phyloP scores from a whole-genome alignment of 1,284 basidiomycete species.

The Apiotrichum sp. region DNA sequence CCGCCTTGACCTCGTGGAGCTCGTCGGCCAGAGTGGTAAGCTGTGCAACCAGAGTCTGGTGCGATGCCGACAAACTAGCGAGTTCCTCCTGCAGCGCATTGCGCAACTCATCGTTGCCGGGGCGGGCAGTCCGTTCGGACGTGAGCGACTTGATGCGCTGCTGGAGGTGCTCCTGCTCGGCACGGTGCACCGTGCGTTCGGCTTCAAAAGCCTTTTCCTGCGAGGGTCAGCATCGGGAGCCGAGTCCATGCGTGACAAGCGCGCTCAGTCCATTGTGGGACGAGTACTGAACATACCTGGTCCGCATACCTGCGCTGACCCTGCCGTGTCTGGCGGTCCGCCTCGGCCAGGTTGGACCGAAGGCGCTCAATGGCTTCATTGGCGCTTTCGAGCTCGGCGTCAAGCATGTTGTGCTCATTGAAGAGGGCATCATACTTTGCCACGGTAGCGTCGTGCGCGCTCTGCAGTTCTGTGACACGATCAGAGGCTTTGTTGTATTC shows the following conservation, averaged over 20 bases:
- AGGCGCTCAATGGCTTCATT: constrained; percentile 36
- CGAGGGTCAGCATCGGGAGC: constrained; percentile 3
- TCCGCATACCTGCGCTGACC: constrained; percentile 32
- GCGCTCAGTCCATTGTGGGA: neutral
- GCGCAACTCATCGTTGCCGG: constrained; percentile 14
- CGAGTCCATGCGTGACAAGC: neutral
- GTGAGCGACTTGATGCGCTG: constrained; percentile 27
- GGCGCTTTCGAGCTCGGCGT: constrained; percentile 36
- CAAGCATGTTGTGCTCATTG: constrained; percentile 36
- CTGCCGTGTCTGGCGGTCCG: constrained; percentile 31
- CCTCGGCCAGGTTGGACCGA: constrained; percentile 22
- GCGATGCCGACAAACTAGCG: constrained; percentile 28
- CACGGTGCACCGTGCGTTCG: constrained; percentile 37
- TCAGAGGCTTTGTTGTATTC: neutral
- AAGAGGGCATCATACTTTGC: constrained; percentile 28
- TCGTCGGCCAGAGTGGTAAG: constrained; percentile 33
- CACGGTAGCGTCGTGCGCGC: constrained; percentile 16
- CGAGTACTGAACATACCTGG: constrained; percentile 27
- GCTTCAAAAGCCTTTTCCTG: constrained; percentile 43
- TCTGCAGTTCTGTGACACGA: constrained; percentile 1
- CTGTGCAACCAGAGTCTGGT: constrained; percentile 34
- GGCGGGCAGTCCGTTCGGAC: constrained; percentile 6
- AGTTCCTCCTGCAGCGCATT: constrained; percentile 34
- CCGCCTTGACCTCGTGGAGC: constrained; percentile 31
- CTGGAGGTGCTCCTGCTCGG: constrained; percentile 35